Evolutionary conservation across 495 filamentous ascomycete genomes (phyloP), one percentile per base, ranked within the genome.

Genomic region (Bathelium albidoporum): DNA sequence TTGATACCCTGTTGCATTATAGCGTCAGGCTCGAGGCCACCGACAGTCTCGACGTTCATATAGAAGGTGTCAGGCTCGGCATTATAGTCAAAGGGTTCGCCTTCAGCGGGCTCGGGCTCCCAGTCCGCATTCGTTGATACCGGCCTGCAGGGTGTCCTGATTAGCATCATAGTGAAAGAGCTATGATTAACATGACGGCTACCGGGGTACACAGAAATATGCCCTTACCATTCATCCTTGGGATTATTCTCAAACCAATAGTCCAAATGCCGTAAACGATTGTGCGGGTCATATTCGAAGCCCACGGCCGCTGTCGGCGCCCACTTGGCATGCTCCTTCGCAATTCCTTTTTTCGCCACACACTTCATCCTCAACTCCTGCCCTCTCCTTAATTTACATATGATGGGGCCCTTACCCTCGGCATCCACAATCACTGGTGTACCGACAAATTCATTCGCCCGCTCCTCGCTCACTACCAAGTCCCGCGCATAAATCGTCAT

Each of bases 321-420:
- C 94, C 94, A 98, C 73, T 98, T 98, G 0, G 95, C 88, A 78
- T 98, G 94, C 73, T 98, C 94, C 80, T 97, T 98, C 2, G 93
- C 91, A 64, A 97, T 97, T 0, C 94, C 94, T 80, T 97, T 97
- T 82, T 96, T 97, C 60, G 91, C 95, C 66, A 97, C 85, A 70
- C 93, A 97, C 49, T 85, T 87, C 73, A 97, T 82, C 73, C 88
- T 86, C 60, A 98, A 72, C 73, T 95, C 89, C 73, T 98, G 95
- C 3, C 85, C 88, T 62, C 89, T 88, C 24, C 91, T 81, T 66
- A 98, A 76, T 77, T 97, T 96, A 72, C 87, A 87, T 68, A 98
- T 91, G 62, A 97, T 80, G 4, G 85, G 80, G 0, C 94, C 94
- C 60, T 87, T 81, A 1, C 85, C 84, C 32, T 93, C 89, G 0